phyloP scores from a whole-genome alignment of 2,329 filamentous ascomycete species.

The Tolypocladium album region DNA sequence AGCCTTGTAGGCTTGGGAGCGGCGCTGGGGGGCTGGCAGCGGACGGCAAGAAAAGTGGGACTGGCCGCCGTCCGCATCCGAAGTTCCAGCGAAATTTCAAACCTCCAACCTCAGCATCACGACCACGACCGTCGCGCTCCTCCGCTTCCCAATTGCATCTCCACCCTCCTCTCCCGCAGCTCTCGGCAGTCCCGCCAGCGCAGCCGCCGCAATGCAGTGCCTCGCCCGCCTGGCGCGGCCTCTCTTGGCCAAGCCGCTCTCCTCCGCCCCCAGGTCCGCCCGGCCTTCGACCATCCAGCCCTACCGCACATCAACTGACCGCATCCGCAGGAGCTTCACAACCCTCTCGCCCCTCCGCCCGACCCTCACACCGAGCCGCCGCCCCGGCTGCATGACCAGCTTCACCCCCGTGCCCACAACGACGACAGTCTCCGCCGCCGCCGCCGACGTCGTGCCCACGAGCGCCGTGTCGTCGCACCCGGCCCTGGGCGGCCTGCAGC shows the following conservation, averaged over 20 bases:
- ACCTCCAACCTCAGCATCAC: neutral
- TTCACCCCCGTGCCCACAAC: conserved; percentile 16
- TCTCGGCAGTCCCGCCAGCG: neutral
- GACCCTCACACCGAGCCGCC: conserved; percentile 25
- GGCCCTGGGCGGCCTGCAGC: conserved; percentile 37
- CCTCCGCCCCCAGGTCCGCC: conserved; percentile 13
- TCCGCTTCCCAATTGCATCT: neutral
- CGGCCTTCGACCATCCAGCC: neutral
- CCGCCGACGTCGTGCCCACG: conserved; percentile 4
- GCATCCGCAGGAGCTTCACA: conserved; percentile 29
- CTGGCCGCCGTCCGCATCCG: neutral
- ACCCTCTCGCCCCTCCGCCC: conserved; percentile 41
- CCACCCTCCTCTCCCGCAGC: neutral
- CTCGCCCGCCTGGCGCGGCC: conserved; percentile 20
- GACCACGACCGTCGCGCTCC: neutral
- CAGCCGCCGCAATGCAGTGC: conserved; percentile 10
- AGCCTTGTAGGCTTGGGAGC: too few relatives aligned
- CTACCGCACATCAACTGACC: neutral
- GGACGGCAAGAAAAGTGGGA: neutral
- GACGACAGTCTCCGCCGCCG: conserved; percentile 5
- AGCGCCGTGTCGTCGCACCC: conserved; percentile 39
- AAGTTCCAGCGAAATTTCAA: neutral
- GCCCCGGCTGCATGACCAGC: conserved; percentile 15
- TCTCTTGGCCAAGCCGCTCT: conserved; percentile 11
- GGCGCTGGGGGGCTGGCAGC: neutral